Percentiles rank a stretch among this genome's conserved stretches.
These are phyloP conservation scores for Abelmoschus esculentus DNA, from an alignment of 345 rosid genomes.

Conservation along the genomic window DNA sequence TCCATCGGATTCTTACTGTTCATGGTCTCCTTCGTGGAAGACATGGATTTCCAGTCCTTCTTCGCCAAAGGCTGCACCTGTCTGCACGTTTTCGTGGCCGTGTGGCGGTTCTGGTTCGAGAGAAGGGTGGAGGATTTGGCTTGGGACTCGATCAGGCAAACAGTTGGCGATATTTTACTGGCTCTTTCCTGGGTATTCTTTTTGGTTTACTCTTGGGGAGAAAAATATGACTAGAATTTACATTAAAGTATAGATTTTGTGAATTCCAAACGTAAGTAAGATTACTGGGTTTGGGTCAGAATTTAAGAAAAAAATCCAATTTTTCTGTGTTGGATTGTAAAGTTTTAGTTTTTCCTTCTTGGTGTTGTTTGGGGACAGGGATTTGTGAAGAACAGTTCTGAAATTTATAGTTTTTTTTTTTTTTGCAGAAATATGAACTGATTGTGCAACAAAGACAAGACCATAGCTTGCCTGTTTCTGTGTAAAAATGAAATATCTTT, in stretches of 20 bases:
- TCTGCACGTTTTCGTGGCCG: constrained; percentile 44
- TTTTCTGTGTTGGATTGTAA: background rate
- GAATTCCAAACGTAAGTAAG: constrained; percentile 6
- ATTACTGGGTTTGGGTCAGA: background rate
- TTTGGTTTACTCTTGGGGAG: constrained; percentile 69
- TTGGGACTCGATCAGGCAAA: constrained; percentile 51
- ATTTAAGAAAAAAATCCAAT: background rate
- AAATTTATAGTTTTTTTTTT: too few relatives aligned
- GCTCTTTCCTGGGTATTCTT: constrained; percentile 61
- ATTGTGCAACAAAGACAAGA: too few relatives aligned
- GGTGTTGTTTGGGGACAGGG: background rate
- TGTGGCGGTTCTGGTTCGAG: constrained; percentile 56
- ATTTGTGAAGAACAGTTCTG: too few relatives aligned
- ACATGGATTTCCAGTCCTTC: constrained; percentile 48
- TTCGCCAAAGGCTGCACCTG: constrained; percentile 60
- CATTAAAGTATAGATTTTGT: constrained; percentile 4
- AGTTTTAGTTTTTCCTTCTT: background rate
- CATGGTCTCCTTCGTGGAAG: constrained; percentile 61
- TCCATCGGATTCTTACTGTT: constrained; percentile 52
- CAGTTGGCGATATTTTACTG: constrained; percentile 49
- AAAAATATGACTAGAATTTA: constrained; percentile 48
- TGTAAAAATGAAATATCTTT: too few relatives aligned
- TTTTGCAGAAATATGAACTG: too few relatives aligned
- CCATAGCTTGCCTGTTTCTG: too few relatives aligned
- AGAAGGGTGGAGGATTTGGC: constrained; percentile 53